These are phyloP conservation scores for Dendrobium nobile DNA, from an alignment of 106 monocot genomes.

Conservation along the genomic window DNA sequence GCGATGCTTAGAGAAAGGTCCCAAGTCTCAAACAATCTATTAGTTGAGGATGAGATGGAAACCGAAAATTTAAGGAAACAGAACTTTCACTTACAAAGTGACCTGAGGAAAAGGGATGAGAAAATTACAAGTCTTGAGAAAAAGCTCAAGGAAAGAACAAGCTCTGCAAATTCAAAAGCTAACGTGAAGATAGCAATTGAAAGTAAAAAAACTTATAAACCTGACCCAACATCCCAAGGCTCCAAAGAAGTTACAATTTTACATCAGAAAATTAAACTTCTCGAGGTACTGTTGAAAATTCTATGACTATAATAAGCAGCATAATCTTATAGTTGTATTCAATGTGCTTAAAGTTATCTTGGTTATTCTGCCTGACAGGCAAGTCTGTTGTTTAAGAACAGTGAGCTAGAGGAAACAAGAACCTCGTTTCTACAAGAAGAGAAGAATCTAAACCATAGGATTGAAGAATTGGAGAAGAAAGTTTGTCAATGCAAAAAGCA, in stretches of 20 bases:
- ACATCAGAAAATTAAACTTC: slow-evolving; percentile 19
- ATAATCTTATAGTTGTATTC: background rate
- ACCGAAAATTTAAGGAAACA: slow-evolving; percentile 45
- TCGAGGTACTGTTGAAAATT: slow-evolving; percentile 17
- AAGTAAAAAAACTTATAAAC: slow-evolving; percentile 22
- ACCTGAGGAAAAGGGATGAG: slow-evolving; percentile 30
- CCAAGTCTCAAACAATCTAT: slow-evolving; percentile 27
- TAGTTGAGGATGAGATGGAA: slow-evolving; percentile 34
- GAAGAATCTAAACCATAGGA: slow-evolving; percentile 9
- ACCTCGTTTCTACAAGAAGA: slow-evolving; percentile 11
- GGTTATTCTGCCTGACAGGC: slow-evolving; percentile 7
- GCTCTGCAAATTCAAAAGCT: slow-evolving; percentile 5
- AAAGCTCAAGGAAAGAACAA: slow-evolving; percentile 24
- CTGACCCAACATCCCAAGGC: slow-evolving; percentile 4
- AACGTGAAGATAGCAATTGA: slow-evolving; percentile 11
- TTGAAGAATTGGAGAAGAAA: slow-evolving; percentile 14
- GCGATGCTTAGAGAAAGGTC: slow-evolving; percentile 24
- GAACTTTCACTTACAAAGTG: slow-evolving; percentile 20
- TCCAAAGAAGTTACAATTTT: slow-evolving; percentile 13
- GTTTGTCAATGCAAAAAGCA: background rate
- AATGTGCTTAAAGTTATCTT: background rate
- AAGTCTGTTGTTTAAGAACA: slow-evolving; percentile 15
- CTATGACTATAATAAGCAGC: background rate
- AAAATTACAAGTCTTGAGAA: slow-evolving; percentile 19
- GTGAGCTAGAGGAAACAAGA: slow-evolving; percentile 9